A percentile compares a stretch with the other conserved stretches of the same genome.
Evolutionary conservation across 768 basidiomycete genomes (phyloP).

Genomic region (Mycena rosella): DNA sequence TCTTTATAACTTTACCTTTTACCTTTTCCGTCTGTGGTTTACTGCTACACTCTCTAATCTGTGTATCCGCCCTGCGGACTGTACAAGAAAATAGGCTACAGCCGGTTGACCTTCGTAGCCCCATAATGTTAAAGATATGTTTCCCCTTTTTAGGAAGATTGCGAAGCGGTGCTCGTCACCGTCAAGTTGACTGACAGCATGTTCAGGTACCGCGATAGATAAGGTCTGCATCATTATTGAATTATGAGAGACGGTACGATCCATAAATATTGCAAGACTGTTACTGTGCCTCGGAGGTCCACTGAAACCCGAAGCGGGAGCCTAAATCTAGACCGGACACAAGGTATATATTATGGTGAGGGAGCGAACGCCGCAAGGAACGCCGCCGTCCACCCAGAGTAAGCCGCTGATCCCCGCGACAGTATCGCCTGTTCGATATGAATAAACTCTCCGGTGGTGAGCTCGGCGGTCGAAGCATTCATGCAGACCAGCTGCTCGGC

Average conservation of each 20-base stretch:
- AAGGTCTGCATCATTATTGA: not conserved
- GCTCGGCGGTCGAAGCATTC: conserved; percentile 38
- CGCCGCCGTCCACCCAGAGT: conserved; percentile 51
- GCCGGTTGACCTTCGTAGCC: conserved; percentile 7
- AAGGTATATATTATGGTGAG: not conserved
- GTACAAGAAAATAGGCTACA: conserved; percentile 15
- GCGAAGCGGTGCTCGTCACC: not conserved
- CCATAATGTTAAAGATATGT: not conserved
- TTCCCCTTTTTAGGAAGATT: not conserved
- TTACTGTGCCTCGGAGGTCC: not conserved
- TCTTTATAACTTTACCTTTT: not conserved
- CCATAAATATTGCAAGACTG: not conserved
- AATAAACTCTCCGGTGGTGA: conserved; percentile 54
- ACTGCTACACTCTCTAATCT: not conserved
- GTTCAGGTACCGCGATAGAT: not conserved
- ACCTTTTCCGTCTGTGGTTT: not conserved
- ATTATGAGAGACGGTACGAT: not conserved
- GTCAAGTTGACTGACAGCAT: not conserved
- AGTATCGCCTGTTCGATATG: conserved; percentile 57
- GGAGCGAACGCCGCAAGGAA: conserved; percentile 48
- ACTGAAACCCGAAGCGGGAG: not conserved
- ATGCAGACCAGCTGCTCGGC: conserved; percentile 46
- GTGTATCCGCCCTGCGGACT: not conserved
- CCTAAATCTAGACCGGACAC: not conserved
- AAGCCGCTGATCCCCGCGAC: conserved; percentile 29